Conservation (phyloP, 208 protist genomes). For the Trypanosoma vivax region DNA sequence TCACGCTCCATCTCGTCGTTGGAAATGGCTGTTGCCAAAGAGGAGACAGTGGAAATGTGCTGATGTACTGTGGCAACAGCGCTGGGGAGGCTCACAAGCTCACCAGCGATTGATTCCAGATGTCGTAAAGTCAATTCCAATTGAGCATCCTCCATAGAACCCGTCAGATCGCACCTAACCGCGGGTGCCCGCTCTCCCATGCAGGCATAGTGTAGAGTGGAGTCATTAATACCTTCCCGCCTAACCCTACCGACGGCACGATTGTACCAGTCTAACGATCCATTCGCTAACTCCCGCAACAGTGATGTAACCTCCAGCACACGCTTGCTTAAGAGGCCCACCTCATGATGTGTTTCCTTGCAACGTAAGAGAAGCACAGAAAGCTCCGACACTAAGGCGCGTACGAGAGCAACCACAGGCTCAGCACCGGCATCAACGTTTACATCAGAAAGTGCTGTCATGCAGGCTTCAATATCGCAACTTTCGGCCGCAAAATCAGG, state of each 20-base stretch:
- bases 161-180: too few relatives aligned
- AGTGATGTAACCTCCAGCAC: background rate
- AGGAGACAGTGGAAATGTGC: conserved; percentile 7
- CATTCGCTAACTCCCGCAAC: conserved; percentile 4
- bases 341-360: background rate
- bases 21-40: background rate
- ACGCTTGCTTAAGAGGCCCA: background rate
- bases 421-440: background rate
- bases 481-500: conserved; percentile 7
- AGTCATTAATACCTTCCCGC: background rate
- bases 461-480: background rate
- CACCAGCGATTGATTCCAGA: conserved; percentile 5
- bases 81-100: background rate
- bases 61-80: background rate
- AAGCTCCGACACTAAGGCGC: conserved; percentile 3
- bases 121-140: conserved; percentile 8
- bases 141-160: background rate
- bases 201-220: too few relatives aligned
- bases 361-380: background rate
- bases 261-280: conserved; percentile 16
- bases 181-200: too few relatives aligned
- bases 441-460: background rate
- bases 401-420: background rate
- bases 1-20: conserved; percentile 23
- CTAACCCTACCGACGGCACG: background rate